Conservation (phyloP, 129 eudicot genomes). For the Chrysanthemum seticuspe region DNA sequence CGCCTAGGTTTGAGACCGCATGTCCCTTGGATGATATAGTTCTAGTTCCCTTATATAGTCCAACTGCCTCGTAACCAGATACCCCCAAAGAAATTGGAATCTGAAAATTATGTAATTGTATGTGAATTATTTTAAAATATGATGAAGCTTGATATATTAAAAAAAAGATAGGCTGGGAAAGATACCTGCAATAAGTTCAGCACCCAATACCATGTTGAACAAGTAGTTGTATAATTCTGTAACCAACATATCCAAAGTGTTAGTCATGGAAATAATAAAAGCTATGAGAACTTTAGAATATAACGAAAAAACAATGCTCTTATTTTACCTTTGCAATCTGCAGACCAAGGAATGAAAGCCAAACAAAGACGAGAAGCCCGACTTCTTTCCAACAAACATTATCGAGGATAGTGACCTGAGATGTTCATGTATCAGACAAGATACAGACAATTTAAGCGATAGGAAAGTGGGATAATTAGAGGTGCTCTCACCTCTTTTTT, state of each 20-base stretch:
- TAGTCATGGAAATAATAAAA: constrained; percentile 9
- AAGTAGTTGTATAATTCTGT: constrained; percentile 73
- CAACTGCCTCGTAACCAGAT: constrained; percentile 69
- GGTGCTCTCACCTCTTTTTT: constrained; percentile 49
- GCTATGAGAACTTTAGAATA: neutral
- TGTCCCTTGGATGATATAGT: constrained; percentile 70
- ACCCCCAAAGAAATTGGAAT: constrained; percentile 83
- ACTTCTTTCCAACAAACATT: constrained; percentile 94
- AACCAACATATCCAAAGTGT: constrained; percentile 21
- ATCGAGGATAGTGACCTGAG: constrained; percentile 61
- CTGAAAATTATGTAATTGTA: constrained; percentile 30
- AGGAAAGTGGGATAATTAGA: neutral
- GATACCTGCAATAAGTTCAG: constrained; percentile 80
- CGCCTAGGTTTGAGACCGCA: constrained; percentile 41
- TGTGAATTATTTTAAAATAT: too few species aligned
- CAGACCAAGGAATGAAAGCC: constrained; percentile 75
- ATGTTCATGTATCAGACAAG: constrained; percentile 3
- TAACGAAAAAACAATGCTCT: neutral
- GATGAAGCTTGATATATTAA: too few species aligned
- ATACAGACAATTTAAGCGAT: neutral
- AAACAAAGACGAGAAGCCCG: constrained; percentile 82
- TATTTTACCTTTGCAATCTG: constrained; percentile 70
- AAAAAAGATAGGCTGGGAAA: neutral
- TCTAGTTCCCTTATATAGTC: constrained; percentile 65
- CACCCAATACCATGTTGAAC: constrained; percentile 77